A percentile compares a stretch with the other conserved stretches of the same genome.
Conservation (phyloP, 768 basidiomycete genomes). For the Podaxis sp. region DNA sequence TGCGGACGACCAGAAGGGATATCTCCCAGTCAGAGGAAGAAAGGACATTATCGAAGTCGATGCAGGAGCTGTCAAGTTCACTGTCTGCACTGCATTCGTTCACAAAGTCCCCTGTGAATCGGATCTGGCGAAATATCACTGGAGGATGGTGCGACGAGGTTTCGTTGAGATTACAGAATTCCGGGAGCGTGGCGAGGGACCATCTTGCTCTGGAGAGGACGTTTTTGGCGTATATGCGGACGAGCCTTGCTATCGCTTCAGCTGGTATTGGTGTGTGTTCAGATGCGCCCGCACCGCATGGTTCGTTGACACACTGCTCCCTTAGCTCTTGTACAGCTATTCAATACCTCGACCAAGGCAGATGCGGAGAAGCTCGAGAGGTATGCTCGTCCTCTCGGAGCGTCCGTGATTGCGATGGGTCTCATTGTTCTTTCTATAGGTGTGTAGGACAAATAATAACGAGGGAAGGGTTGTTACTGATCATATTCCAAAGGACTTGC, state of each 20-base stretch:
- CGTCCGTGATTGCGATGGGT: constrained; percentile 42
- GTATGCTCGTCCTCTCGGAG: constrained; percentile 55
- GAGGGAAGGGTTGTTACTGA: background rate
- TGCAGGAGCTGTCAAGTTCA: background rate
- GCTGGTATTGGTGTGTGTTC: constrained; percentile 53
- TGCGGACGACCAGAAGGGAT: background rate
- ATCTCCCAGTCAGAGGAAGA: background rate
- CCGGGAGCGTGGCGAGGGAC: constrained; percentile 62
- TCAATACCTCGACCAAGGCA: background rate
- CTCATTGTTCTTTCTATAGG: constrained; percentile 48
- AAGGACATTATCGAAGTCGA: background rate
- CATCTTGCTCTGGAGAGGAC: constrained; percentile 65
- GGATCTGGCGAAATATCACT: background rate
- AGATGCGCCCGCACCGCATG: background rate
- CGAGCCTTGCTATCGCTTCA: constrained; percentile 57
- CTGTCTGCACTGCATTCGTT: background rate
- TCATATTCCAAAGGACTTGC: constrained; percentile 34
- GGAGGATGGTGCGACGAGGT: constrained; percentile 10
- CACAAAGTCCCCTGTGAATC: background rate
- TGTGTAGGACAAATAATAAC: constrained; percentile 24
- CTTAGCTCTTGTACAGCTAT: constrained; percentile 53
- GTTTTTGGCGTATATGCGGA: constrained; percentile 63
- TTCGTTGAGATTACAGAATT: constrained; percentile 47
- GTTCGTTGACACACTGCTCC: background rate
- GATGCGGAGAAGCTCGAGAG: constrained; percentile 21